Evolutionary conservation across 2,329 filamentous ascomycete species (phyloP).

Genomic region (Beauveria caledonica): DNA sequence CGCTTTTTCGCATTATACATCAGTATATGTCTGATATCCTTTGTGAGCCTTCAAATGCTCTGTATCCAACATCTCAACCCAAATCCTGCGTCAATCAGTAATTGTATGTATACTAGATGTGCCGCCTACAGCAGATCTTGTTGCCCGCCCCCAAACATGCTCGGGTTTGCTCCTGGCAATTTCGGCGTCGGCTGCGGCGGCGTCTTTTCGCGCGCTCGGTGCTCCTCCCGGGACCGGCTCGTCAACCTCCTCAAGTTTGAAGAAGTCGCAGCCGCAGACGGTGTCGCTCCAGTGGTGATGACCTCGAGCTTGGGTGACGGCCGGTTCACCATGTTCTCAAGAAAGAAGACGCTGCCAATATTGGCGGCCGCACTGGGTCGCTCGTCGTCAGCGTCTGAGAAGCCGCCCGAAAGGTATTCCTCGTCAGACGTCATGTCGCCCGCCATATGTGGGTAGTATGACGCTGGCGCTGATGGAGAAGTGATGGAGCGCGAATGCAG

Average conservation of each 20-base stretch:
- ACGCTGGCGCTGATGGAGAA: slow-evolving; percentile 58
- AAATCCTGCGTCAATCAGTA: background rate
- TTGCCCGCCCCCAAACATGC: slow-evolving; percentile 25
- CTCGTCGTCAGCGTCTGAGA: slow-evolving; percentile 70
- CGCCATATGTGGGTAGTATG: slow-evolving; percentile 44
- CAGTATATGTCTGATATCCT: background rate
- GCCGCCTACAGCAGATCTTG: slow-evolving; percentile 26
- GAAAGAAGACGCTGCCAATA: slow-evolving; percentile 42
- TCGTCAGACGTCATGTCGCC: slow-evolving; percentile 67
- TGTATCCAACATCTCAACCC: background rate
- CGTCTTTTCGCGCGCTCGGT: slow-evolving; percentile 22
- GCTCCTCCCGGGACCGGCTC: slow-evolving; percentile 27
- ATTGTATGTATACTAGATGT: background rate
- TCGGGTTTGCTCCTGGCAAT: slow-evolving; percentile 23
- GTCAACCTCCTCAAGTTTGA: slow-evolving; percentile 21
- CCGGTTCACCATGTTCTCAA: slow-evolving; percentile 52
- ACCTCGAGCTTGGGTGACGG: slow-evolving; percentile 34
- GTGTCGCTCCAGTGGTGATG: background rate
- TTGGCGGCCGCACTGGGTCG: slow-evolving; percentile 27
- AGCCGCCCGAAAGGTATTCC: slow-evolving; percentile 62
- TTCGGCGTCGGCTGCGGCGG: slow-evolving; percentile 35
- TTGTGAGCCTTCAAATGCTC: background rate
- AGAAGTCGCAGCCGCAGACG: background rate
- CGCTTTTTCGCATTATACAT: background rate
- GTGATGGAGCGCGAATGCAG: slow-evolving; percentile 79